Conservation (phyloP, 2,329 filamentous ascomycete genomes). For the Neurospora crassa region DNA sequence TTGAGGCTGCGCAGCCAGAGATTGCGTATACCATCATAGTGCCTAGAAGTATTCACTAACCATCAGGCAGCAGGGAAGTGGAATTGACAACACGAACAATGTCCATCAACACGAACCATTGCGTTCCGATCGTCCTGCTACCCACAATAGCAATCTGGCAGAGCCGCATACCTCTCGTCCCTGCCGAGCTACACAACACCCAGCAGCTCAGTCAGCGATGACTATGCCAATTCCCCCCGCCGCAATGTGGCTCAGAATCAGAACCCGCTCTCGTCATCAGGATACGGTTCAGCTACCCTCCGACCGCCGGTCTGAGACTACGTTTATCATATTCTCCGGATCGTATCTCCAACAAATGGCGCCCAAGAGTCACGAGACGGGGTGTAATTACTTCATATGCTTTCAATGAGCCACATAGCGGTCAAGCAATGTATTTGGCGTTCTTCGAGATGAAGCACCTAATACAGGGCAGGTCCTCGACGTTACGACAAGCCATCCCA, state of each 20-base stretch:
- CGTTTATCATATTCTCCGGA: not conserved
- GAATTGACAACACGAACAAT: not conserved
- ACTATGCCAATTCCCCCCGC: not conserved
- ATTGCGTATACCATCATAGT: not conserved
- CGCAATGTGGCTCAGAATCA: not conserved
- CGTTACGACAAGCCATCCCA: not conserved
- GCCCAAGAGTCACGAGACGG: not conserved
- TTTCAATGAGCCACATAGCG: not conserved
- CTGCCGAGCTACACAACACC: not conserved
- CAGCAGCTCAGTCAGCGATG: not conserved
- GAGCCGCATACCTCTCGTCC: not conserved
- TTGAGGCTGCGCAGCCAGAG: not conserved
- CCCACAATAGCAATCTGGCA: not conserved
- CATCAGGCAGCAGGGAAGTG: not conserved
- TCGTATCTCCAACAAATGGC: not conserved
- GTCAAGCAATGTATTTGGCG: not conserved
- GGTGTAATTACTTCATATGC: not conserved
- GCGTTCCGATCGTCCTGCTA: not conserved
- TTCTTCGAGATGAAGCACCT: not conserved
- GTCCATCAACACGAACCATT: not conserved
- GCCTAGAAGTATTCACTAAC: not conserved
- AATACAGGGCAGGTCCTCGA: not conserved
- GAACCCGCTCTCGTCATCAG: not conserved
- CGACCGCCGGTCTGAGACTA: not conserved
- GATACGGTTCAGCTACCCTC: not conserved